phyloP scores from a whole-genome alignment of 352 stramenopile genomes.

The Aphanomyces astaci region DNA sequence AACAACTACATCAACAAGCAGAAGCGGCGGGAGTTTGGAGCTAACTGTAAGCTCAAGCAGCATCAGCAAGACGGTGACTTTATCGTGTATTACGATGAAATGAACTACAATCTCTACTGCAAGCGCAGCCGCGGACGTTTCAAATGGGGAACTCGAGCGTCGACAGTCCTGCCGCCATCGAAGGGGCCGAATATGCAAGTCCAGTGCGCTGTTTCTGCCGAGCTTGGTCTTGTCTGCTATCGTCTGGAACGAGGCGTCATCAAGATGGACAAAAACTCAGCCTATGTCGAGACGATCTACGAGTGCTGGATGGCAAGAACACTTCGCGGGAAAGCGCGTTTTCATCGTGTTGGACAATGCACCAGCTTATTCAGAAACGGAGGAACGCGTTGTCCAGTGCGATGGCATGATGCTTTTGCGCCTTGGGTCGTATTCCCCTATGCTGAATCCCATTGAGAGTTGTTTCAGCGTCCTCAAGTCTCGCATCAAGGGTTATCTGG shows the following conservation, averaged over 20 bases:
- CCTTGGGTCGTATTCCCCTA: conserved; percentile 22
- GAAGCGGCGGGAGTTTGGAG: conserved; percentile 24
- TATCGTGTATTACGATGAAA: conserved; percentile 23
- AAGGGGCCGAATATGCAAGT: conserved; percentile 26
- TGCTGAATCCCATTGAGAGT: conserved; percentile 27
- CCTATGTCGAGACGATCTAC: conserved; percentile 20
- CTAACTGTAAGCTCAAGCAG: background rate
- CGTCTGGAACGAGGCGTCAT: conserved; percentile 20
- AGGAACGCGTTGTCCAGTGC: background rate
- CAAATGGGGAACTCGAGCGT: conserved; percentile 6
- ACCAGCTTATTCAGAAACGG: conserved; percentile 18
- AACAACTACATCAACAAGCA: conserved; percentile 27
- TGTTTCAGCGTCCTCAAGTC: conserved; percentile 20
- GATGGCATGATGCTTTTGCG: conserved; percentile 24
- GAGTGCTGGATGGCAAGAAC: background rate
- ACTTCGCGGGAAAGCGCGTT: conserved; percentile 25
- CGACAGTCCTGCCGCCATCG: background rate
- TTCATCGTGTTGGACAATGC: conserved; percentile 27
- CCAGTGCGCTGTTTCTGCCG: conserved; percentile 22
- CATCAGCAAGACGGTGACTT: conserved; percentile 9
- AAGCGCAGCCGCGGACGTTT: conserved; percentile 12
- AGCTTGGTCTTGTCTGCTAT: conserved; percentile 16
- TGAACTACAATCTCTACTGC: conserved; percentile 27
- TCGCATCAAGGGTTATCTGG: background rate
- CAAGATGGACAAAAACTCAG: conserved; percentile 25